Evolutionary conservation across 768 basidiomycete species (phyloP), one percentile per base, ranked within the genome.

Genomic region (Holtermannia corniformis): DNA sequence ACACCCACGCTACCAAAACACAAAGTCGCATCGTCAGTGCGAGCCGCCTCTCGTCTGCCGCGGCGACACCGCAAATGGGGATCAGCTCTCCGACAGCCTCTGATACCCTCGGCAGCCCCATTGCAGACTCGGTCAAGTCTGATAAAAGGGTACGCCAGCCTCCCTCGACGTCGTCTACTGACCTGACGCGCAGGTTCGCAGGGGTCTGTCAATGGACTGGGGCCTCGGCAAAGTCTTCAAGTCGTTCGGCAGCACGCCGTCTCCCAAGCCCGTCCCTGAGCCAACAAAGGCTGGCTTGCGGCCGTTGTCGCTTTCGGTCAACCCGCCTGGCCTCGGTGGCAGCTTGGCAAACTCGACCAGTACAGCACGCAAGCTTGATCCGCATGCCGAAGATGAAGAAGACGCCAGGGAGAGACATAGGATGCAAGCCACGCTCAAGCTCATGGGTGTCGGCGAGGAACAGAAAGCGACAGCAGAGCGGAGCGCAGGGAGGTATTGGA

Each of bases 361-460:
- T 48, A 43, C 41, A 21, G 86, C 80, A 23, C 79, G 87, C 48
- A 89, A 91, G 71, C 73, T 92, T 32, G 88, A 92, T 54, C 88
- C 83, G 1, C 76, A 65, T 19, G 67, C 55, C 4, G 92, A 96
- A 71, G 92, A 97, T 63, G 93, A 96, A 54, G 89, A 96, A 56
- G 91, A 95, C 66, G 78, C 81, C 37, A 79, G 78, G 57, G 90
- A 93, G 72, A 78, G 92, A 51, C 90, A 91, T 68, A 80, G 90
- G 14, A 76, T 96, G 50, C 79, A 85, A 58, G 88, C 88, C 14
- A 88, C 89, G 23, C 86, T 97, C 86, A 87, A 89, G 69, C 75
- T 93, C 24, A 89, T 92, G 84, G 93, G 93, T 3, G 87, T 93
- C 55, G 82, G n/a, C n/a, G n/a, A n/a, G n/a, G n/a, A n/a, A n/a